Evolutionary conservation across 768 basidiomycete genomes (phyloP).

Genomic region (Mrakia blollopis): DNA sequence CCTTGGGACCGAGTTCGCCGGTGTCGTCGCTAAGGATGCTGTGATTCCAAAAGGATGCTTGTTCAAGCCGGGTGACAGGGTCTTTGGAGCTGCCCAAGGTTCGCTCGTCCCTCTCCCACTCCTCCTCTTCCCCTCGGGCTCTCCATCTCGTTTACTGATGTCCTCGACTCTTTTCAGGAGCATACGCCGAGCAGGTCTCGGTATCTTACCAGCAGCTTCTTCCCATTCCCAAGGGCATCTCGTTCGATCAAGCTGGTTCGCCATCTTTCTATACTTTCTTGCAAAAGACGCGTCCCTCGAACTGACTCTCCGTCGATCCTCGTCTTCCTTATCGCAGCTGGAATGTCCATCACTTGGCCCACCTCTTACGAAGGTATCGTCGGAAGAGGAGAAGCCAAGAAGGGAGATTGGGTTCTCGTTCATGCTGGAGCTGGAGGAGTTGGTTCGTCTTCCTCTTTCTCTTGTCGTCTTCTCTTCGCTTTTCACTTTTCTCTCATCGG

Average conservation of each 20-base stretch:
- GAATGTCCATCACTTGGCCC: constrained; percentile 24
- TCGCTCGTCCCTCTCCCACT: background rate
- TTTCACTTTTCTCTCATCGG: no score
- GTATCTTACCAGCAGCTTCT: constrained; percentile 53
- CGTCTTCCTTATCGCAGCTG: background rate
- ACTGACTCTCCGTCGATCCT: background rate
- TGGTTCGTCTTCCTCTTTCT: constrained; percentile 47
- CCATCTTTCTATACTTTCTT: background rate
- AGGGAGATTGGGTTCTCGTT: constrained; percentile 86
- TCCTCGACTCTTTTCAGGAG: background rate
- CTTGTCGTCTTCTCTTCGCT: background rate
- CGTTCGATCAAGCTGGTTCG: constrained; percentile 73
- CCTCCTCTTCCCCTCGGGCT: constrained; percentile 12
- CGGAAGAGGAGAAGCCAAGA: constrained; percentile 70
- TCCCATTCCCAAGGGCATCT: constrained; percentile 67
- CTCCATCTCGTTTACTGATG: background rate
- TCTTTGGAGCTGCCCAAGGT: constrained; percentile 82
- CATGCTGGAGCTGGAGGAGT: constrained; percentile 96
- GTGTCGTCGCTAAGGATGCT: constrained; percentile 62
- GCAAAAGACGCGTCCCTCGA: background rate
- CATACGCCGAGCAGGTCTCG: constrained; percentile 49
- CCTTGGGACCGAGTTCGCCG: constrained; percentile 77
- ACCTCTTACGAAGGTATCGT: constrained; percentile 90
- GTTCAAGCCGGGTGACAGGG: constrained; percentile 74
- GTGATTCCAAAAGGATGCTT: constrained; percentile 74